phyloP scores from a whole-genome alignment of 2,329 filamentous ascomycete genomes.

The Periglandula ipomoeae region DNA sequence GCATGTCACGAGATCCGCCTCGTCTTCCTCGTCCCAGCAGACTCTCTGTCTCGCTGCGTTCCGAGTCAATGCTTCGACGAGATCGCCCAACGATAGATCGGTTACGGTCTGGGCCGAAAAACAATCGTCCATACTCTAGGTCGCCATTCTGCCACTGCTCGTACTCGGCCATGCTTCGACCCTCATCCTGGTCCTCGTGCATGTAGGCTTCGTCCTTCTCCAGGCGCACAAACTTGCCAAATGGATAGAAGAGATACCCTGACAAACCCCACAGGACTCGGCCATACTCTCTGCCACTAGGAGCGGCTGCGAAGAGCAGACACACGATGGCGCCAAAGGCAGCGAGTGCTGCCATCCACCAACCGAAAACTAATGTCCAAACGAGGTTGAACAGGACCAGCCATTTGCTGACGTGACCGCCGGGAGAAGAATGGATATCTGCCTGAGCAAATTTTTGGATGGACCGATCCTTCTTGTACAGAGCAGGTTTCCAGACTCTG shows the following conservation, averaged over 20 bases:
- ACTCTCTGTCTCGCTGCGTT: slow-evolving; percentile 77
- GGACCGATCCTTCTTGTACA: slow-evolving; percentile 96
- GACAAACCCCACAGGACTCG: slow-evolving; percentile 75
- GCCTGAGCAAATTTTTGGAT: slow-evolving; percentile 94
- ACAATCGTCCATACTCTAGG: slow-evolving; percentile 86
- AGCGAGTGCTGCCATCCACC: slow-evolving; percentile 82
- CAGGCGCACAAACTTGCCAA: slow-evolving; percentile 90
- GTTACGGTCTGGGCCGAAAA: slow-evolving; percentile 77
- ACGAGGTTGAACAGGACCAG: slow-evolving; percentile 79
- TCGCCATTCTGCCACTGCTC: slow-evolving; percentile 99
- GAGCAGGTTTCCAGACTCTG: slow-evolving; percentile 93
- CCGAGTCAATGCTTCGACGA: slow-evolving; percentile 80
- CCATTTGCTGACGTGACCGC: slow-evolving; percentile 75
- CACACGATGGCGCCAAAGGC: slow-evolving; percentile 68
- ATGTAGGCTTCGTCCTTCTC: slow-evolving; percentile 90
- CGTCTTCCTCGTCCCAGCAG: slow-evolving; percentile 58
- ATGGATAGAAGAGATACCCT: slow-evolving; percentile 87
- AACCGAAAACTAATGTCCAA: slow-evolving; percentile 89
- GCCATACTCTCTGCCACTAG: slow-evolving; percentile 79
- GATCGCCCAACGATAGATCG: slow-evolving; percentile 79
- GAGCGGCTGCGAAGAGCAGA: slow-evolving; percentile 67
- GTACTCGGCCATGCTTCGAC: slow-evolving; percentile 94
- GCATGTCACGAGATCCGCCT: slow-evolving; percentile 35
- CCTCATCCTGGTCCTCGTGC: slow-evolving; percentile 91
- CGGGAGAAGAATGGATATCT: slow-evolving; percentile 92